Evolutionary conservation across 768 basidiomycete species (phyloP).

Genomic region (Russula ochroleuca): DNA sequence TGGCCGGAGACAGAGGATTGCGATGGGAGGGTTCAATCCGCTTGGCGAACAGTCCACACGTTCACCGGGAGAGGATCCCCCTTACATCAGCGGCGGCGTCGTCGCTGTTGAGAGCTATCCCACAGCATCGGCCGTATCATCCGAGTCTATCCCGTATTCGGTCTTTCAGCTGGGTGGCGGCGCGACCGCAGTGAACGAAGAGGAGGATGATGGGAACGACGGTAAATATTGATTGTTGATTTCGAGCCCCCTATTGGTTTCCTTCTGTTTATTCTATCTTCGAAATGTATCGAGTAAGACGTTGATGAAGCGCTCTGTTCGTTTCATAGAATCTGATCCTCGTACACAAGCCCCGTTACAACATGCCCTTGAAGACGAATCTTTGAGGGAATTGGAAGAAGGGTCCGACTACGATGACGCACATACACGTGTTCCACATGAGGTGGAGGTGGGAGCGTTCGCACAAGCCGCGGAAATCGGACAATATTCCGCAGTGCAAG

Average conservation of each 20-base stretch:
- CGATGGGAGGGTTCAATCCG: constrained; percentile 61
- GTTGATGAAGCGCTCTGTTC: constrained; percentile 25
- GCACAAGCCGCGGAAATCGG: background rate
- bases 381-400: background rate
- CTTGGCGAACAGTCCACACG: constrained; percentile 37
- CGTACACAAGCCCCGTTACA: constrained; percentile 18
- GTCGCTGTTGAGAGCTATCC: constrained; percentile 9
- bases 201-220: constrained; percentile 33
- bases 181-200: constrained; percentile 25
- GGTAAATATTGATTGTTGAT: constrained; percentile 43
- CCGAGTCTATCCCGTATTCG: background rate
- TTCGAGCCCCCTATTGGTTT: constrained; percentile 24
- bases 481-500: background rate
- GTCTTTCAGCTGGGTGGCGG: constrained; percentile 22
- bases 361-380: constrained; percentile 13
- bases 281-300: constrained; percentile 25
- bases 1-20: constrained; percentile 51
- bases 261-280: constrained; percentile 24
- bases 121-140: constrained; percentile 11
- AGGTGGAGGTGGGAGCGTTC: constrained; percentile 8
- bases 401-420: constrained; percentile 14
- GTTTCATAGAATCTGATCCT: constrained; percentile 25
- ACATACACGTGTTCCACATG: constrained; percentile 23
- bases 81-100: background rate
- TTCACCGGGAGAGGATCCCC: constrained; percentile 14